Conservation (phyloP, 441 rosid species). For the Pelargonium myrrhifolium region DNA sequence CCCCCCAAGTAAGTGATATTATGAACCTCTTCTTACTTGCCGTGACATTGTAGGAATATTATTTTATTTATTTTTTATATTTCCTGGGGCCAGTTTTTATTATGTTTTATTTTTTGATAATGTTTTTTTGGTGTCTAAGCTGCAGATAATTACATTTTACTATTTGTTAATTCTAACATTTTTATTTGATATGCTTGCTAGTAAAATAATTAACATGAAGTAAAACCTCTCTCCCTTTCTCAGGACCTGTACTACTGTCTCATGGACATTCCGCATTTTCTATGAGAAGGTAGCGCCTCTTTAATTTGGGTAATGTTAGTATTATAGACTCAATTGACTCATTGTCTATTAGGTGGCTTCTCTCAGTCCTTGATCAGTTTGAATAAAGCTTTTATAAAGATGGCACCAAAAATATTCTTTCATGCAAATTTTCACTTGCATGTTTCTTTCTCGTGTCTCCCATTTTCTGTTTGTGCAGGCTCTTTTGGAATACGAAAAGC, state of each 20-base stretch:
- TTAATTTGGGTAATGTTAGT: constrained; percentile 11
- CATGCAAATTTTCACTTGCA: neutral
- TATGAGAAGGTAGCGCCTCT: constrained; percentile 68
- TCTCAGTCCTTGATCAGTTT: neutral
- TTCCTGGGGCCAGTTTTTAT: neutral
- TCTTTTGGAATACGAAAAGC: constrained; percentile 72
- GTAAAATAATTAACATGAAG: constrained; percentile 14
- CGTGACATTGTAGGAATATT: neutral
- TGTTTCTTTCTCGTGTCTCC: constrained; percentile 13
- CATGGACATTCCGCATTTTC: constrained; percentile 88
- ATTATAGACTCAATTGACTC: neutral
- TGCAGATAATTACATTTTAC: neutral
- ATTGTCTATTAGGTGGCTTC: neutral
- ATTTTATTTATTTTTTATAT: neutral
- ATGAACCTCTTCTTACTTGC: too few species aligned
- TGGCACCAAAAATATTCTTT: neutral
- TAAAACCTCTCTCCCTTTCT: constrained; percentile 14
- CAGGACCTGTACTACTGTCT: constrained; percentile 93
- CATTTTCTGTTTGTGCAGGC: constrained; percentile 40
- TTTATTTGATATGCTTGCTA: constrained; percentile 9
- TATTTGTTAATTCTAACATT: neutral
- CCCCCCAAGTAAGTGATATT: constrained; percentile 72
- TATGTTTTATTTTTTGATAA: neutral
- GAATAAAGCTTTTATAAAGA: neutral
- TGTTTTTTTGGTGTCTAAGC: constrained; percentile 1